Conservation (phyloP, 108 stramenopile species). For the Cylindrotheca closterium region DNA sequence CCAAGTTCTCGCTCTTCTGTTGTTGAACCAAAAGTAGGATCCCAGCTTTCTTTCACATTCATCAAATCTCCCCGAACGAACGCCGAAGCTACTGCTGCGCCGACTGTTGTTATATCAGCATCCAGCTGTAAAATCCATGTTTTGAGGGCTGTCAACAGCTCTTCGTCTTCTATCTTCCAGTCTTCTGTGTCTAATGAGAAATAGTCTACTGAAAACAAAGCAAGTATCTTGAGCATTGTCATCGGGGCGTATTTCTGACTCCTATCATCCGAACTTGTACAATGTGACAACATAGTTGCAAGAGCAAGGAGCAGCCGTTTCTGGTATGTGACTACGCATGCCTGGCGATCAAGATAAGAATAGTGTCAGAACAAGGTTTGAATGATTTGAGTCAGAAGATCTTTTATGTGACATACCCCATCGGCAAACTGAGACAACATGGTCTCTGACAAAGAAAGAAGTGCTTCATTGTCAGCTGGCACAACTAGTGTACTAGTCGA, state of each 20-base stretch:
- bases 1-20: conserved; percentile 34
- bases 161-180: conserved; percentile 28
- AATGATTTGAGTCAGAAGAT: too few relatives aligned
- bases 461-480: conserved; percentile 17
- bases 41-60: conserved; percentile 21
- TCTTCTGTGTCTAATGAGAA: conserved; percentile 23
- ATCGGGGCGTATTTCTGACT: conserved; percentile 16
- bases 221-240: conserved; percentile 14
- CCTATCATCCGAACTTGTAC: background rate
- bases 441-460: conserved; percentile 2
- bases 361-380: background rate
- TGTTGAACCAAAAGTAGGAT: conserved; percentile 37
- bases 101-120: conserved; percentile 1
- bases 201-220: conserved; percentile 15
- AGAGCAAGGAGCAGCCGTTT: conserved; percentile 15
- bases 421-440: conserved; percentile 12
- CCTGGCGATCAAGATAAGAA: too few relatives aligned
- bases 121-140: conserved; percentile 1
- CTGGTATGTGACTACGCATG: conserved; percentile 28
- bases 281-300: conserved; percentile 19
- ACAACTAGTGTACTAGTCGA: background rate
- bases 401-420: too few relatives aligned
- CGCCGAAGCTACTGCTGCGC: conserved; percentile 29
- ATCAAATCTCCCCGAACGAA: conserved; percentile 30
- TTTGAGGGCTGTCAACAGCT: conserved; percentile 12